Evolutionary conservation across 192 early-diverging fungal species (phyloP).

Genomic region (Lobosporangium transversale): DNA sequence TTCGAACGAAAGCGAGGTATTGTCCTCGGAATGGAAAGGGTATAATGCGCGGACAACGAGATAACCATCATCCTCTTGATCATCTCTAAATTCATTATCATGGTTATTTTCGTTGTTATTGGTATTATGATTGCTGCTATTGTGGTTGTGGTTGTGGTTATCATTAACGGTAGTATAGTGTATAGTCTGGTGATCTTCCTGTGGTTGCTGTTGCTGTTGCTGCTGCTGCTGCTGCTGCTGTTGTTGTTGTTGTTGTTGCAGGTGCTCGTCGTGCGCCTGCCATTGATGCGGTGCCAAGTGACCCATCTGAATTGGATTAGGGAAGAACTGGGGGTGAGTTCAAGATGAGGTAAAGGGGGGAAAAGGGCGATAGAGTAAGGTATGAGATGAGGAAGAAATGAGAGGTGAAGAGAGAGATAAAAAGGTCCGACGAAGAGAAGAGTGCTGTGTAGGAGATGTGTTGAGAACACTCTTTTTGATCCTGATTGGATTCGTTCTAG

Average conservation of each 20-base stretch:
- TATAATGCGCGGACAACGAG: conserved; percentile 73
- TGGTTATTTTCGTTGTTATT: not conserved
- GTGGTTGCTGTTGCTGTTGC: not conserved
- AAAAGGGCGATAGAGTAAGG: conserved; percentile 2
- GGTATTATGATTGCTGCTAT: conserved; percentile 1
- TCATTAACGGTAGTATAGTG: not conserved
- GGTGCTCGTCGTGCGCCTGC: not conserved
- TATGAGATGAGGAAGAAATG: too few relatives aligned
- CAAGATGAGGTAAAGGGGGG: not conserved
- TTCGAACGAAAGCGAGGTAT: conserved; percentile 81
- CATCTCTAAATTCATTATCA: not conserved
- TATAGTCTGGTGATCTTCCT: not conserved
- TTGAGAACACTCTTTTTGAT: too few relatives aligned
- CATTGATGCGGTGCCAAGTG: not conserved
- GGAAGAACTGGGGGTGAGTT: not conserved
- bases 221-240: not conserved
- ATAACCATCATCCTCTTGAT: conserved; percentile 9
- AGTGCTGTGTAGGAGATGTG: too few relatives aligned
- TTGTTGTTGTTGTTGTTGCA: not conserved
- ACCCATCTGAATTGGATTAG: not conserved
- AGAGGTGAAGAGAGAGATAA: not conserved
- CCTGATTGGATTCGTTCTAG: too few relatives aligned
- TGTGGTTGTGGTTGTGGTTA: conserved; percentile 13
- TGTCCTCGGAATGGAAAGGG: conserved; percentile 82
- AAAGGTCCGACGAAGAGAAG: not conserved